phyloP scores from a whole-genome alignment of 169 alveolate genomes.

The Condylostoma magnum region DNA sequence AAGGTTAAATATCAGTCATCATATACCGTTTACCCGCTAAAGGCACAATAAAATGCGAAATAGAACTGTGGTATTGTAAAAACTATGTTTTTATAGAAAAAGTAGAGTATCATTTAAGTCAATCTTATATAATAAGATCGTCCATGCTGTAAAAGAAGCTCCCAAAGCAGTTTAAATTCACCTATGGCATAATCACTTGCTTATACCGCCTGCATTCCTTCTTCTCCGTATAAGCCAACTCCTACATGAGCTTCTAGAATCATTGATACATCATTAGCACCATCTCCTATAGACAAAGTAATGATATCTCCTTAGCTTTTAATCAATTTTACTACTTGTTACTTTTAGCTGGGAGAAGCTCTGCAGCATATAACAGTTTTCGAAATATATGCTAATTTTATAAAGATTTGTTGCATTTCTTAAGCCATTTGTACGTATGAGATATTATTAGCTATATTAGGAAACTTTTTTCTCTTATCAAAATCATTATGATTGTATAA shows the following conservation, averaged over 20 bases:
- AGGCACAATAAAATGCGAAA: constrained; percentile 67
- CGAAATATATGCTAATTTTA: background rate
- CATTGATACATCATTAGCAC: constrained; percentile 81
- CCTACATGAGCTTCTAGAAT: constrained; percentile 73
- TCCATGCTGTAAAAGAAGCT: constrained; percentile 65
- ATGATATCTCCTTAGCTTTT: constrained; percentile 40
- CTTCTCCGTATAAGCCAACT: constrained; percentile 69
- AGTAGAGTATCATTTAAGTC: constrained; percentile 81
- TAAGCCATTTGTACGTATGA: background rate
- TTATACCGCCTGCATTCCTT: constrained; percentile 71
- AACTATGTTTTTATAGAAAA: constrained; percentile 85
- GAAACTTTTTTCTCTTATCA: background rate
- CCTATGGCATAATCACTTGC: constrained; percentile 72
- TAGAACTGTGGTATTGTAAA: constrained; percentile 80
- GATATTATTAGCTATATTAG: background rate
- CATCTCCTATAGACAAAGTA: constrained; percentile 82
- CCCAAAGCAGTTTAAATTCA: constrained; percentile 51
- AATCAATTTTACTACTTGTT: constrained; percentile 38
- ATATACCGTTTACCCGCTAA: constrained; percentile 79
- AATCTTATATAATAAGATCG: constrained; percentile 60
- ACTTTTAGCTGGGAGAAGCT: constrained; percentile 39
- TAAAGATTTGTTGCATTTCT: background rate
- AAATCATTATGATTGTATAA: background rate
- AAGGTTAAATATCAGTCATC: constrained; percentile 88
- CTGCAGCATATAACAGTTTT: constrained; percentile 39